Evolutionary conservation across 768 basidiomycete genomes (phyloP).

Genomic region (Tephrocybe sp.): DNA sequence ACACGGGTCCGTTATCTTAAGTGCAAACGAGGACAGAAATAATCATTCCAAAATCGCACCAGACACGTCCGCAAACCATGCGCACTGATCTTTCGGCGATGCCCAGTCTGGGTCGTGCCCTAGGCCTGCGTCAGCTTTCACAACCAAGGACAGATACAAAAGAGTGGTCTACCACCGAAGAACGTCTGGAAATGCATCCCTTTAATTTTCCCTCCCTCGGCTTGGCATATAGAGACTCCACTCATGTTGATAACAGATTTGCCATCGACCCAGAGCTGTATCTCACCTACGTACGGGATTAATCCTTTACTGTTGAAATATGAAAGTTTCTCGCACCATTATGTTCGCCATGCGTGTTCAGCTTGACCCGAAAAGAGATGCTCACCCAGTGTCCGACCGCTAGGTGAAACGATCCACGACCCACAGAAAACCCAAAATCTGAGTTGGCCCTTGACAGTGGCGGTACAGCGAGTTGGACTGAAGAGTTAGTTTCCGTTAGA

Average conservation of each 20-base stretch:
- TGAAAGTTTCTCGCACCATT: conserved; percentile 44
- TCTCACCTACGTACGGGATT: conserved; percentile 42
- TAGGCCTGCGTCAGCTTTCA: conserved; percentile 12
- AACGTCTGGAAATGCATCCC: conserved; percentile 79
- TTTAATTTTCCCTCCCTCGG: conserved; percentile 46
- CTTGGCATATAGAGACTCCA: conserved; percentile 45
- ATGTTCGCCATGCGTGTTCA: conserved; percentile 57
- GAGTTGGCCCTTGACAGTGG: conserved; percentile 46
- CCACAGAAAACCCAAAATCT: conserved; percentile 66
- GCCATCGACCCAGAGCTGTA: conserved; percentile 66
- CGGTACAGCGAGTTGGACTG: conserved; percentile 42
- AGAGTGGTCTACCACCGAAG: conserved; percentile 55
- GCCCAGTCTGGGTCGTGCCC: conserved; percentile 60
- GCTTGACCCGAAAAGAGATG: conserved; percentile 62
- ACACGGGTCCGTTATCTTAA: not conserved
- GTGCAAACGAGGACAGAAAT: not conserved
- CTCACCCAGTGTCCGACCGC: conserved; percentile 59
- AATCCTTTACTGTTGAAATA: not conserved
- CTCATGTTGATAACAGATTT: conserved; percentile 46
- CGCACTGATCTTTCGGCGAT: conserved; percentile 50
- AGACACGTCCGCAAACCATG: conserved; percentile 53
- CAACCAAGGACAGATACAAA: not conserved
- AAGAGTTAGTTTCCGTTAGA: conserved; percentile 39
- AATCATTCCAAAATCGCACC: conserved; percentile 32
- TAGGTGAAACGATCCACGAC: conserved; percentile 57